Evolutionary conservation across 805 yeast genomes (phyloP), one percentile per base, ranked within the genome.

Genomic region (Starmerella apicola): DNA sequence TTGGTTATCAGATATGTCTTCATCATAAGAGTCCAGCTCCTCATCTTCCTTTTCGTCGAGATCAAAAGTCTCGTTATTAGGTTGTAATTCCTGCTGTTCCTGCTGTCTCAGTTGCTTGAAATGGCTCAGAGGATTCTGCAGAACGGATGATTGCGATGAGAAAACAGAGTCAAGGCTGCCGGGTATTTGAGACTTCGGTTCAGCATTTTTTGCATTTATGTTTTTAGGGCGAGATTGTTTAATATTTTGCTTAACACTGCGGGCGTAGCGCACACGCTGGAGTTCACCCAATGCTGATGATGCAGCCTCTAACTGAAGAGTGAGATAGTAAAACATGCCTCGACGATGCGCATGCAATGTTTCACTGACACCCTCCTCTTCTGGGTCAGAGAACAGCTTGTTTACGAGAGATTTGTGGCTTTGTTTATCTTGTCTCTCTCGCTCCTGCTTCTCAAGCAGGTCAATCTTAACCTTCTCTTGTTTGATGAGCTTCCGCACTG

Each of bases 291-390:
- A 61, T 36, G 48, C 29, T 26, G 50, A 58, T 2, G 64, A 52
- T 4, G 50, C 60, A 4, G 31, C 29, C 25, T 57, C 55, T 28
- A 63, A 54, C 39, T 36, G 41, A 28, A 50, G 41, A 36, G 59
- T 64, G 18, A 63, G 47, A 41, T 48, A 53, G 53, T 57, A 55
- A 35, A 63, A 54, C 45, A 64, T 56, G 5, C 67, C 66, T 19
- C 44, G 49, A 13, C 65, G 52, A 44, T 63, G 67, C 33, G 48
- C 28, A 6, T 45, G 51, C 19, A 56, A 39, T 8, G 63, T 60
- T 21, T 43, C 42, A 21, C 43, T 48, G 28, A 42, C 41, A 5
- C 59, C 59, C 17, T 50, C 53, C 18, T 37, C 42, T 10, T 32
- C 39, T 2, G 58, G 55, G 42, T 54, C 58, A 6, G 36, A 32